Evolutionary conservation across 345 rosid genomes (phyloP), one percentile per base, ranked within the genome.

Genomic region (Eucalyptus guilfoylei): DNA sequence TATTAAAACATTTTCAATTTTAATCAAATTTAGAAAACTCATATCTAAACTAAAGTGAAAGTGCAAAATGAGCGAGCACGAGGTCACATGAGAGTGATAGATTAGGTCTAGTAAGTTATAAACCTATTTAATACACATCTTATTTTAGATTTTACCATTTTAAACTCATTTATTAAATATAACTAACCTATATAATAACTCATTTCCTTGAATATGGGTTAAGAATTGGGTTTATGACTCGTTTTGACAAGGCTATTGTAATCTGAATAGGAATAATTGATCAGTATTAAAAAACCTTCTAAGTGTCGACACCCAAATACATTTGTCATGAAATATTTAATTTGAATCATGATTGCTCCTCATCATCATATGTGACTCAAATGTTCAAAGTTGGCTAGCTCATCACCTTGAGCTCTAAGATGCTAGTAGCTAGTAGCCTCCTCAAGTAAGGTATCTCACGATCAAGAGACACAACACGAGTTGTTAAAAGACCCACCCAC

Each of bases 281-380:
- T 76, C 5, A 7, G 28, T 21, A 7, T 37, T 11, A 23, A 6
- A 40, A 2, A 37, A 40, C 42, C 8, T 19, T 16, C 2, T 2
- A 0, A 17, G 23, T 7, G 2, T 69, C 3, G 1, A 11, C 40
- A n/a, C 11, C 40, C 6, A 32, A n/a, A 32, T 32, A 9, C 23
- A 8, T n/a, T 9, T 3, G 1, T 14, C 16, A 4, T n/a, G 37
- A 3, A n/a, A 64, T n/a, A 16, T n/a, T 30, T n/a, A n/a, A 64
- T 64, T 64, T 16, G 24, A 69, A 40, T 24, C 42, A 9, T 16
- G 10, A 69, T 69, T 32, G 80, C 12, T 32, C 40, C 23, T 3
- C 42, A 34, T 5, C 10, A 8, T 4, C 19, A 49, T 50, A 17
- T 10, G 11, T 4, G 80, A 32, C 42, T 15, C 12, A 21, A 32